Evolutionary conservation across 2,329 filamentous ascomycete genomes (phyloP).

Genomic region (Metarhizium humberi): DNA sequence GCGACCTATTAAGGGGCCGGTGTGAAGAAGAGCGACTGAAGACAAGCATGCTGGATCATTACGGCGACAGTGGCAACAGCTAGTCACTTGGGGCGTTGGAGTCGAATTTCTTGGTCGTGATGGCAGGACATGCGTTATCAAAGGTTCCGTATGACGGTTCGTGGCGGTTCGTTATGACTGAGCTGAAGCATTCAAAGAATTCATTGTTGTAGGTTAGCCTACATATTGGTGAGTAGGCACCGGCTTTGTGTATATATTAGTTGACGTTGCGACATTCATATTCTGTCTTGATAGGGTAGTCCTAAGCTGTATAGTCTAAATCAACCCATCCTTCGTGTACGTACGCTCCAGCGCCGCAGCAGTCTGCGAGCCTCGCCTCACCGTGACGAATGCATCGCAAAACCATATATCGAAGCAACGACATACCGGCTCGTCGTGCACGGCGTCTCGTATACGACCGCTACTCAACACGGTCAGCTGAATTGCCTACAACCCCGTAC

Average conservation of each 20-base stretch:
- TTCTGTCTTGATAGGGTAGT: not conserved
- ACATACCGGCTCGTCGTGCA: not conserved
- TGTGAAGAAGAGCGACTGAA: not conserved
- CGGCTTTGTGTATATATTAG: not conserved
- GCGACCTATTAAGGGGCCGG: conserved; percentile 14
- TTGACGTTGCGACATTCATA: not conserved
- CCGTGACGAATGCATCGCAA: too few relatives aligned
- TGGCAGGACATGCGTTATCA: not conserved
- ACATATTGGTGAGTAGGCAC: not conserved
- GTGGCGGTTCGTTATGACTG: too few relatives aligned
- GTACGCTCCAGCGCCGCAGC: not conserved
- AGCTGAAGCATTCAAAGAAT: not conserved
- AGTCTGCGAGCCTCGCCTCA: too few relatives aligned
- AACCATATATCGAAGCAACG: too few relatives aligned
- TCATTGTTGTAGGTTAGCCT: not conserved
- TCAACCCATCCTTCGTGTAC: not conserved
- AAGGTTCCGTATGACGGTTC: not conserved
- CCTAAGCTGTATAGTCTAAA: not conserved
- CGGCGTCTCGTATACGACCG: not conserved
- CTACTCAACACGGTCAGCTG: too few relatives aligned
- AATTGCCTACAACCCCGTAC: too few relatives aligned
- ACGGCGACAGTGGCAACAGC: not conserved
- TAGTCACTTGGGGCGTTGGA: not conserved
- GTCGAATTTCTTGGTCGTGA: not conserved
- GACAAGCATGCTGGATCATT: not conserved